Evolutionary conservation across 2,329 filamentous ascomycete genomes (phyloP).

Genomic region (Fusarium goolgardi): DNA sequence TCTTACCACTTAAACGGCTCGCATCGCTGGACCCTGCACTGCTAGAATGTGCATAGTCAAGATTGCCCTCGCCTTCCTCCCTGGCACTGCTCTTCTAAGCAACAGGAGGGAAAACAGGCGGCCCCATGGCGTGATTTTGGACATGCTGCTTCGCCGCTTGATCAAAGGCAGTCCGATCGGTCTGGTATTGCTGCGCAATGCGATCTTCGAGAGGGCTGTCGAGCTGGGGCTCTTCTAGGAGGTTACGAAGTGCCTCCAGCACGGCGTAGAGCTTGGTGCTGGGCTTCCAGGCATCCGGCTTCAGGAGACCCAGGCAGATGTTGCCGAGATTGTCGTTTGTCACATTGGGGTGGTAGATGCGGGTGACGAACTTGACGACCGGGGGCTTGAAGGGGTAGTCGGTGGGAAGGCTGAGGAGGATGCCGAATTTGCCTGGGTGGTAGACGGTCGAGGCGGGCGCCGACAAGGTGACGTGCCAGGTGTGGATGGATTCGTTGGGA

Average conservation of each 20-base stretch:
- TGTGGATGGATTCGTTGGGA: conserved; percentile 61
- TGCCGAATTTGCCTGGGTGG: conserved; percentile 76
- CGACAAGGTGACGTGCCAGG: conserved; percentile 62
- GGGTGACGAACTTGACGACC: conserved; percentile 81
- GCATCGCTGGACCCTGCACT: too few relatives aligned
- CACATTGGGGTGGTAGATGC: conserved; percentile 96
- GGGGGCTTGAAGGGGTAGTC: conserved; percentile 95
- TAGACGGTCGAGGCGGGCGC: conserved; percentile 61
- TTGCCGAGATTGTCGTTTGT: conserved; percentile 86
- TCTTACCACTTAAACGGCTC: background rate
- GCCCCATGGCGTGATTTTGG: conserved; percentile 72
- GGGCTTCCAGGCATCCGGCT: conserved; percentile 92
- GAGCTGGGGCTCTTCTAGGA: conserved; percentile 84
- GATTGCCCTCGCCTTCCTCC: background rate
- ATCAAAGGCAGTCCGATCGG: conserved; percentile 75
- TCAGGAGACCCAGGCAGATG: conserved; percentile 87
- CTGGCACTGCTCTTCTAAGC: conserved; percentile 12
- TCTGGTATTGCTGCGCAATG: conserved; percentile 86
- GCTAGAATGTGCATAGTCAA: too few relatives aligned
- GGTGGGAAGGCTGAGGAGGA: conserved; percentile 77
- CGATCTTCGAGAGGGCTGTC: conserved; percentile 89
- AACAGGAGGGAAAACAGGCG: conserved; percentile 52
- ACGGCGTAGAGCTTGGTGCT: conserved; percentile 80
- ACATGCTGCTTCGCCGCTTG: conserved; percentile 81
- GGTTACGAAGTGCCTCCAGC: conserved; percentile 77